These are phyloP conservation scores for Hirsutella thompsonii DNA, from an alignment of 2,329 filamentous ascomycete genomes.

Conservation along the genomic window DNA sequence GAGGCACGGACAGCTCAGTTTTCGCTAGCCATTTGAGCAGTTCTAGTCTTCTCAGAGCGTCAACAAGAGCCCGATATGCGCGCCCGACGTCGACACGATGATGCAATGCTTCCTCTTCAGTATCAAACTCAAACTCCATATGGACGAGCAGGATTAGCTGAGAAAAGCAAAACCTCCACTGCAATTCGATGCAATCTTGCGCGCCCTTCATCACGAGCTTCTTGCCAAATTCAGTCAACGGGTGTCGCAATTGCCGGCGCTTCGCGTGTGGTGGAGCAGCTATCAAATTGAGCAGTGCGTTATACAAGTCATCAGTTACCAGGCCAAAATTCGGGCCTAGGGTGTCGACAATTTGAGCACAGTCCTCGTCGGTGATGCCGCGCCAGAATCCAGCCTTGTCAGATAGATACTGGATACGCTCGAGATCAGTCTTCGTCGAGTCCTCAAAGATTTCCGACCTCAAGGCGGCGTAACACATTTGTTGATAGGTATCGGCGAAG, in stretches of 20 bases:
- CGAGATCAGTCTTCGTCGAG: slow-evolving; percentile 53
- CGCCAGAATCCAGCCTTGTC: slow-evolving; percentile 67
- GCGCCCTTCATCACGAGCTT: slow-evolving; percentile 63
- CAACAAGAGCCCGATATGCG: slow-evolving; percentile 57
- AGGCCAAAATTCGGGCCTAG: slow-evolving; percentile 53
- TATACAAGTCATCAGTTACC: slow-evolving; percentile 42
- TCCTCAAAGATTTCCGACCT: slow-evolving; percentile 64
- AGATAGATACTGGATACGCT: slow-evolving; percentile 67
- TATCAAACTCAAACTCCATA: slow-evolving; percentile 71
- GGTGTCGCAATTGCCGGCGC: slow-evolving; percentile 31
- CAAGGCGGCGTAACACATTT: slow-evolving; percentile 54
- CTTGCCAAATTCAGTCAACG: slow-evolving; percentile 63
- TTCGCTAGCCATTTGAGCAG: slow-evolving; percentile 58
- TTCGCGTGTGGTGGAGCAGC: slow-evolving; percentile 31
- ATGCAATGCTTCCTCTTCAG: slow-evolving; percentile 53
- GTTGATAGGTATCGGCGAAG: slow-evolving; percentile 56
- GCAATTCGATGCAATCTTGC: slow-evolving; percentile 64
- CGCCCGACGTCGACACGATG: slow-evolving; percentile 50
- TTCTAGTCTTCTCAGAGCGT: slow-evolving; percentile 60
- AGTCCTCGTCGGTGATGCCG: slow-evolving; percentile 73
- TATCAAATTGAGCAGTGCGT: slow-evolving; percentile 34
- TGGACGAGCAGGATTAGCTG: slow-evolving; percentile 74
- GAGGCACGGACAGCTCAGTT: slow-evolving; percentile 40
- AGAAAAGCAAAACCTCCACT: slow-evolving; percentile 65
- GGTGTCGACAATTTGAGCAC: slow-evolving; percentile 51